Conservation (phyloP, 2,329 filamentous ascomycete species). For the Fusarium proliferatum region DNA sequence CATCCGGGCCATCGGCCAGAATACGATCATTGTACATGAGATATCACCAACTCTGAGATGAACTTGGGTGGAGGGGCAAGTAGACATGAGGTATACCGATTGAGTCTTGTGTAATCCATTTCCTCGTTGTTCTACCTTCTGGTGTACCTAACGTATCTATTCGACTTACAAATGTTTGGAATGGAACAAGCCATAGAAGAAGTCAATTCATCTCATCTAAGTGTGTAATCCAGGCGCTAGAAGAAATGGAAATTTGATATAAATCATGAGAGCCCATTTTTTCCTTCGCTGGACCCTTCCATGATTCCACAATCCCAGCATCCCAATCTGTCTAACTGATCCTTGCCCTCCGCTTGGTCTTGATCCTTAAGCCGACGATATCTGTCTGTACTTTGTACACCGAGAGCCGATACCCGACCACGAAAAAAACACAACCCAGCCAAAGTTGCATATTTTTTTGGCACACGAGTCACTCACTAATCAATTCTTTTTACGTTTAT, state of each 20-base stretch:
- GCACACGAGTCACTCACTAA: slow-evolving; percentile 23
- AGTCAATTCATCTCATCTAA: slow-evolving; percentile 6
- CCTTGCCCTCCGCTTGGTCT: neutral
- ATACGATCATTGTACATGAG: slow-evolving; percentile 8
- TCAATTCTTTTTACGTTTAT: slow-evolving; percentile 37
- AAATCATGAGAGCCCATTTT: slow-evolving; percentile 27
- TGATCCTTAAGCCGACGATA: slow-evolving; percentile 19
- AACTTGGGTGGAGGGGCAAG: slow-evolving; percentile 3
- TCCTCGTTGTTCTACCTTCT: neutral
- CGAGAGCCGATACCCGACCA: slow-evolving; percentile 39
- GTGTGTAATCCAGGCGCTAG: slow-evolving; percentile 15
- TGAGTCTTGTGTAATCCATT: slow-evolving; percentile 1
- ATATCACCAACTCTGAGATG: neutral
- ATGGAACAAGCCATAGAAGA: slow-evolving; percentile 12
- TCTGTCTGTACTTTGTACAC: slow-evolving; percentile 31
- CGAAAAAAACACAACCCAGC: slow-evolving; percentile 12
- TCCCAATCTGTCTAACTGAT: slow-evolving; percentile 7
- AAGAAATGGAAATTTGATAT: slow-evolving; percentile 10
- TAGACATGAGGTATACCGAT: slow-evolving; percentile 7
- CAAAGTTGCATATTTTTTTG: slow-evolving; percentile 9
- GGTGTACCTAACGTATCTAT: neutral
- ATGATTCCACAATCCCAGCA: slow-evolving; percentile 26
- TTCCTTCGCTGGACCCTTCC: slow-evolving; percentile 23
- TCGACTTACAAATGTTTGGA: slow-evolving; percentile 33
- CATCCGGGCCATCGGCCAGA: slow-evolving; percentile 20